Percentiles rank a stretch among this genome's conserved stretches.
Evolutionary conservation across 352 stramenopile species (phyloP).

Genomic region (Globisporangium cederbergense): DNA sequence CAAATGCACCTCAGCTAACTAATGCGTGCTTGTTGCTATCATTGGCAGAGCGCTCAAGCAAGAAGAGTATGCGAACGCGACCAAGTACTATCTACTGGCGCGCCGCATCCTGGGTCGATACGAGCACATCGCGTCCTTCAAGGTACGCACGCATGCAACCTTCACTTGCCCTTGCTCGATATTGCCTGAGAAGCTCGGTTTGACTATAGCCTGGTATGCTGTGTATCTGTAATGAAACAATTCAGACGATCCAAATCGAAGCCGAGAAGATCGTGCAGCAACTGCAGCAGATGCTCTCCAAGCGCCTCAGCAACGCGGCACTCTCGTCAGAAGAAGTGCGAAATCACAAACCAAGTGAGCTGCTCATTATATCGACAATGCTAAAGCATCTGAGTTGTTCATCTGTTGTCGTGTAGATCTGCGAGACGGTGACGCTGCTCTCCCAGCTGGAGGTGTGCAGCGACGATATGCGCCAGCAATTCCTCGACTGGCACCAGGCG

Average conservation of each 20-base stretch:
- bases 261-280: constrained; percentile 84
- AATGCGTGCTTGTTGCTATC: background rate
- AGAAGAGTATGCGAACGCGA: constrained; percentile 84
- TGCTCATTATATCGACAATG: background rate
- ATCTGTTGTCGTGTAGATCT: constrained; percentile 29
- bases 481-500: constrained; percentile 77
- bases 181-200: too few relatives aligned
- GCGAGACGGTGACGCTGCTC: constrained; percentile 59
- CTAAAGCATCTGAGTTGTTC: background rate
- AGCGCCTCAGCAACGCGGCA: constrained; percentile 42
- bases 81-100: constrained; percentile 85
- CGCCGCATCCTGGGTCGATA: constrained; percentile 84
- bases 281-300: constrained; percentile 59
- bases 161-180: background rate
- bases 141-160: constrained; percentile 23
- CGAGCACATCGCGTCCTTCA: constrained; percentile 88
- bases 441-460: constrained; percentile 63
- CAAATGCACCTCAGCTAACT: background rate
- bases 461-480: constrained; percentile 78
- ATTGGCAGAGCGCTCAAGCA: constrained; percentile 70
- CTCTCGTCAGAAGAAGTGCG: constrained; percentile 50
- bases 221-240: background rate
- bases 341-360: background rate
- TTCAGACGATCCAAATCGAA: constrained; percentile 81
- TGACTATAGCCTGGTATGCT: background rate